These are phyloP conservation scores for Acrodontium crateriforme DNA, from an alignment of 2,329 filamentous ascomycete genomes.

Conservation along the genomic window DNA sequence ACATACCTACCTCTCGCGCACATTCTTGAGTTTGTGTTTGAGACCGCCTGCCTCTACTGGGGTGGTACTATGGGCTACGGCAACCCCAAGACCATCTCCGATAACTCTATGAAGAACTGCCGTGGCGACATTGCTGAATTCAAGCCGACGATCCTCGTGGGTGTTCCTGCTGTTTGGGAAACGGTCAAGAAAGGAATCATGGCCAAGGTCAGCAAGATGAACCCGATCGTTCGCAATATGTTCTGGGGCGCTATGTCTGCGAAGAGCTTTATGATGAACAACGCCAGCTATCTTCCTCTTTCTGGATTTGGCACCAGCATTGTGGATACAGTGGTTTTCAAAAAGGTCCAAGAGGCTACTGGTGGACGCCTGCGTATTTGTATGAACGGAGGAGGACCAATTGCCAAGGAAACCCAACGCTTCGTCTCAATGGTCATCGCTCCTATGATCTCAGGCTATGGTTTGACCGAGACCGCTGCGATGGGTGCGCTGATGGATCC, in stretches of 20 bases:
- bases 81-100: conserved; percentile 75
- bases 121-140: conserved; percentile 89
- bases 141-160: conserved; percentile 75
- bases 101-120: conserved; percentile 75
- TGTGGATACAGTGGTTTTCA: conserved; percentile 76
- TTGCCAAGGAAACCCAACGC: conserved; percentile 72
- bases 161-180: conserved; percentile 95
- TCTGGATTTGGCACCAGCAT: conserved; percentile 42
- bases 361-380: conserved; percentile 79
- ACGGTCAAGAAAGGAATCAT: conserved; percentile 91
- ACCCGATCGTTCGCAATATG: conserved; percentile 56
- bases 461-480: conserved; percentile 70
- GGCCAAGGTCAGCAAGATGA: conserved; percentile 58
- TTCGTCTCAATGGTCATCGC: conserved; percentile 88
- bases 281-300: conserved; percentile 35
- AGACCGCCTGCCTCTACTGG: conserved; percentile 79
- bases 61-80: conserved; percentile 90
- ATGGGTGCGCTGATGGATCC: conserved; percentile 75
- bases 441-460: conserved; percentile 90
- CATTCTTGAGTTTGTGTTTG: conserved; percentile 91
- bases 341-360: conserved; percentile 78
- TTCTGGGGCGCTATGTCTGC: conserved; percentile 58
- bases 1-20: conserved; percentile 91
- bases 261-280: conserved; percentile 45
- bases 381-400: conserved; percentile 86